These are phyloP conservation scores for Coleophoma crateriformis DNA, from an alignment of 2,329 filamentous ascomycete genomes.

Conservation along the genomic window DNA sequence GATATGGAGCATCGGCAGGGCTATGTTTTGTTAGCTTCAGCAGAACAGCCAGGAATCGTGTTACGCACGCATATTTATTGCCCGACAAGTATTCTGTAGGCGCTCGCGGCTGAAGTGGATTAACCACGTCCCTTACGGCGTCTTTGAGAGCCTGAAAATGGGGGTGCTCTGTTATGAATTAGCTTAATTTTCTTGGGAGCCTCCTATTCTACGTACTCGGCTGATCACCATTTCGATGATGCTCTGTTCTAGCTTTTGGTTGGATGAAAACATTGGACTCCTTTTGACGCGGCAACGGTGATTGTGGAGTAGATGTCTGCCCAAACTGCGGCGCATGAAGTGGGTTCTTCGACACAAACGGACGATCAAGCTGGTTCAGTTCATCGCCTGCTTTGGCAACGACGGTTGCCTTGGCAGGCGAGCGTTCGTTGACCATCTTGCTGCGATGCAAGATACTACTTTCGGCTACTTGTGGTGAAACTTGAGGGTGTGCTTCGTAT, in stretches of 20 bases:
- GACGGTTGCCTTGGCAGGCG: slow-evolving; percentile 23
- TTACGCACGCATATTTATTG: slow-evolving; percentile 7
- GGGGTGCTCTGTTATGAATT: slow-evolving; percentile 14
- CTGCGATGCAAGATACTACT: background rate
- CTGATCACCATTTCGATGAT: slow-evolving; percentile 19
- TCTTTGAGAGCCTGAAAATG: slow-evolving; percentile 24
- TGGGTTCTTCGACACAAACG: too few relatives aligned
- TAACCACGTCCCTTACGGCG: slow-evolving; percentile 14
- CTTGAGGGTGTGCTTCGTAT: slow-evolving; percentile 3
- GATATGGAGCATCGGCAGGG: slow-evolving; percentile 11
- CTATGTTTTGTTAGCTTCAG: background rate
- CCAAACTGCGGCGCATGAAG: slow-evolving; percentile 22
- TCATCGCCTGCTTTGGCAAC: too few relatives aligned
- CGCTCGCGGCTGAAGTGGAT: slow-evolving; percentile 20
- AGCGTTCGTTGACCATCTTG: slow-evolving; percentile 27
- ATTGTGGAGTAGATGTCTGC: slow-evolving; percentile 23
- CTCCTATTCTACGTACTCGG: slow-evolving; percentile 11
- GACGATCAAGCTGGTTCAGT: too few relatives aligned
- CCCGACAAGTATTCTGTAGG: slow-evolving; percentile 14
- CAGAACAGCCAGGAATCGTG: background rate
- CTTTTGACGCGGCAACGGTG: slow-evolving; percentile 21
- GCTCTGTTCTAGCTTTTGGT: slow-evolving; percentile 24
- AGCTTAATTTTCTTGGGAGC: background rate
- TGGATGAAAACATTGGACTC: slow-evolving; percentile 22
- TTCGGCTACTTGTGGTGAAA: slow-evolving; percentile 4